Percentiles rank a stretch among this genome's conserved stretches.
phyloP scores from a whole-genome alignment of 2,329 filamentous ascomycete genomes.

The Geosmithia flava region DNA sequence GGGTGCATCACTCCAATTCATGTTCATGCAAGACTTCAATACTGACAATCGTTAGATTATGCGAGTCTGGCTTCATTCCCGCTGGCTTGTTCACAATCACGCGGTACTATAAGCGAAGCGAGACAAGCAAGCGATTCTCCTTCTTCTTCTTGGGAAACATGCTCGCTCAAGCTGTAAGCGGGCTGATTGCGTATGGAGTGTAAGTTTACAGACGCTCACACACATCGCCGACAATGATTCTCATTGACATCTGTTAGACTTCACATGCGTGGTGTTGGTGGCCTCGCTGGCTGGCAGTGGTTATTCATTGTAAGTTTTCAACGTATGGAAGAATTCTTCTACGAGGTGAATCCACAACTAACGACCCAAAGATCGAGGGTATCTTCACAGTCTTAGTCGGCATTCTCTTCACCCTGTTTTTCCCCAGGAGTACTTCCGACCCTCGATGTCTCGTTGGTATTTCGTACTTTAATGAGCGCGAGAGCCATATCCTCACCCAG shows the following conservation, averaged over 20 bases:
- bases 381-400: conserved; percentile 32
- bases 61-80: conserved; percentile 43
- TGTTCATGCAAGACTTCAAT: background rate
- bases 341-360: no score
- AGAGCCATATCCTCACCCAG: conserved; percentile 26
- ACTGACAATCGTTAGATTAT: conserved; percentile 13
- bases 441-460: conserved; percentile 16
- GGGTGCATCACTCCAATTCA: background rate
- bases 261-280: conserved; percentile 33
- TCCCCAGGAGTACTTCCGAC: conserved; percentile 30
- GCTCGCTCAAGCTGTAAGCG: conserved; percentile 25
- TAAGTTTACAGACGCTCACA: background rate
- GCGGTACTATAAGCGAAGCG: conserved; percentile 40
- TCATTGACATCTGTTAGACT: conserved; percentile 28
- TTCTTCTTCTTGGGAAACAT: conserved; percentile 45
- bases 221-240: no score
- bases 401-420: conserved; percentile 25
- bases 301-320: conserved; percentile 32
- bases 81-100: conserved; percentile 37
- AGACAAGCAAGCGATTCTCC: conserved; percentile 38
- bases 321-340: no score
- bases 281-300: conserved; percentile 42
- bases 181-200: conserved; percentile 26
- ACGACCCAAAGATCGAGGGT: conserved; percentile 14
- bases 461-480: conserved; percentile 22